These are phyloP conservation scores for Bothriochloa decipiens DNA, from an alignment of 176 grass and related monocot species.

Conservation along the genomic window DNA sequence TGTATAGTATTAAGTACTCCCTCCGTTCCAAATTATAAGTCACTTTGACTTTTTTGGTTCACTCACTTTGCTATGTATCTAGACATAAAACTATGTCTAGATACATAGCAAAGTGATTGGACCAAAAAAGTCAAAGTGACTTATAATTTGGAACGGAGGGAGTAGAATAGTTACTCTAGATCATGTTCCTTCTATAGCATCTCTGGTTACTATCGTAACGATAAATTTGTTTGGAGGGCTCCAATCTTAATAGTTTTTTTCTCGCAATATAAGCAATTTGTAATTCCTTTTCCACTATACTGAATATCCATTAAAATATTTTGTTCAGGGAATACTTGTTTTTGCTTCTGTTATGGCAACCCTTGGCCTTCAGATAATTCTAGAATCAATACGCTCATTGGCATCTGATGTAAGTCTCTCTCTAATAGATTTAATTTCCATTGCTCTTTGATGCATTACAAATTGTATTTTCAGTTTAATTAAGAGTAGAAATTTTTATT, in stretches of 20 bases:
- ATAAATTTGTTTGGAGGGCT: background rate
- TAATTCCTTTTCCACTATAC: slow-evolving; percentile 21
- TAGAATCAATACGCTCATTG: slow-evolving; percentile 79
- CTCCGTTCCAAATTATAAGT: no score
- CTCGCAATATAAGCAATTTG: background rate
- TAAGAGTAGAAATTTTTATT: slow-evolving; percentile 2
- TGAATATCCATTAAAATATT: slow-evolving; percentile 22
- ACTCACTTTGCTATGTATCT: no score
- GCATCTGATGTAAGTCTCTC: slow-evolving; percentile 48
- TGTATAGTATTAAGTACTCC: background rate
- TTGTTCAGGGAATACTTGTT: slow-evolving; percentile 93
- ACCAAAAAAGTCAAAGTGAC: no score
- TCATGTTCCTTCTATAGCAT: background rate
- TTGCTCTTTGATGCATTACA: background rate
- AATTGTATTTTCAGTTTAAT: background rate
- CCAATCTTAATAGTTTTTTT: background rate
- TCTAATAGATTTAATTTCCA: background rate
- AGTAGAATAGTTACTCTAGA: slow-evolving; percentile 16
- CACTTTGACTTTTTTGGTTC: no score
- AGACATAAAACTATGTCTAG: no score
- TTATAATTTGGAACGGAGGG: no score
- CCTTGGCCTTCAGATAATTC: slow-evolving; percentile 93
- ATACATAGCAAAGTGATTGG: no score
- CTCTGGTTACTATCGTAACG: background rate
- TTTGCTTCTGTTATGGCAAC: slow-evolving; percentile 99